Evolutionary conservation across 2,329 filamentous ascomycete species (phyloP).

Genomic region (Sporothrix pallida): DNA sequence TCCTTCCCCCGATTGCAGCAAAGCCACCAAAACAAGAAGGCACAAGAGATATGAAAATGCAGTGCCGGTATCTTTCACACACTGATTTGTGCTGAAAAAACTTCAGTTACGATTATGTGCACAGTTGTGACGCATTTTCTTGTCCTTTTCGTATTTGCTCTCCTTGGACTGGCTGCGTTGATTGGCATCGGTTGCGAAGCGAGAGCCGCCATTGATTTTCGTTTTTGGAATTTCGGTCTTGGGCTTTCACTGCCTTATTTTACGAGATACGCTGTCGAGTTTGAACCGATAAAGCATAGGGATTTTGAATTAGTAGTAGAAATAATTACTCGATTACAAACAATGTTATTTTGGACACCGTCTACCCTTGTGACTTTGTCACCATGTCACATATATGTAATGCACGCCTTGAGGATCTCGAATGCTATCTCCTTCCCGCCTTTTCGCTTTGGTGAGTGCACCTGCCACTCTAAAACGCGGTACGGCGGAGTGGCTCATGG

Average conservation of each 20-base stretch:
- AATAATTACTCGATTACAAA: not conserved
- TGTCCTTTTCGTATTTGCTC: not conserved
- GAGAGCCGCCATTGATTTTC: too few species aligned
- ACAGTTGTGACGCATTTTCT: not conserved
- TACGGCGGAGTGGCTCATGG: constrained; percentile 3
- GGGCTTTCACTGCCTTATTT: not conserved
- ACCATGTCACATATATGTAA: not conserved
- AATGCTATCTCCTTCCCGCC: not conserved
- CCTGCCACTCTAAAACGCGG: not conserved
- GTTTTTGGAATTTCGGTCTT: too few species aligned
- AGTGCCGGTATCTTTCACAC: not conserved
- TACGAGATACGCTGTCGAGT: constrained; percentile 1
- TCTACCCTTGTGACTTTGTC: constrained; percentile 7
- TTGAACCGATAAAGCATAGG: not conserved
- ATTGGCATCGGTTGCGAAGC: not conserved
- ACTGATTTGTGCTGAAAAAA: not conserved
- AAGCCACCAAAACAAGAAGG: not conserved
- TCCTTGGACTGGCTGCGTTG: not conserved
- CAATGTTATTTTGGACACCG: too few species aligned
- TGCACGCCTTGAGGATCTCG: not conserved
- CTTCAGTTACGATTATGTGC: not conserved
- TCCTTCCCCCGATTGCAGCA: not conserved
- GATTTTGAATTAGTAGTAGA: not conserved
- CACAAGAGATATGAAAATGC: not conserved
- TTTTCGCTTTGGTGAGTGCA: not conserved